These are phyloP conservation scores for Niebla homalea DNA, from an alignment of 495 filamentous ascomycete species.

Conservation along the genomic window DNA sequence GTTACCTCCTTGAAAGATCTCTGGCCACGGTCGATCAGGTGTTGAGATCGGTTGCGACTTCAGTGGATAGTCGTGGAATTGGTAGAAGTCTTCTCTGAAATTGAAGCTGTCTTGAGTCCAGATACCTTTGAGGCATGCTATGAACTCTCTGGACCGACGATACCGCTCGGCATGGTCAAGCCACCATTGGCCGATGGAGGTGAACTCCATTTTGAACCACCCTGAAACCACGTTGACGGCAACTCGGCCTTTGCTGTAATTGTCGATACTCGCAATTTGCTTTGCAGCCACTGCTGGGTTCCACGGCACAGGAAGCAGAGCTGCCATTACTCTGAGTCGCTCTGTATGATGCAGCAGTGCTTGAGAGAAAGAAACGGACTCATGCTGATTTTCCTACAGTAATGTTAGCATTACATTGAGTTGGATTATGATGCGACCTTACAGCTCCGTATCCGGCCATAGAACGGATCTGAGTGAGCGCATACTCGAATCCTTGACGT, in stretches of 20 bases:
- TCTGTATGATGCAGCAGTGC: conserved; percentile 31
- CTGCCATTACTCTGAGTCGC: conserved; percentile 34
- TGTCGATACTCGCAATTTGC: conserved; percentile 36
- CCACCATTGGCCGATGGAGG: conserved; percentile 38
- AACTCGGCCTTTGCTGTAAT: conserved; percentile 32
- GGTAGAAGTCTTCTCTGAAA: conserved; percentile 34
- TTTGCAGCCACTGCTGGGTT: conserved; percentile 37
- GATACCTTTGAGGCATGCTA: conserved; percentile 32
- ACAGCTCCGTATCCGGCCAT: conserved; percentile 36
- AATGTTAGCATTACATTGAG: neutral
- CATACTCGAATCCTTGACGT: conserved; percentile 32
- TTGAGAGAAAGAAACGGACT: conserved; percentile 36
- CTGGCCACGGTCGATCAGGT: conserved; percentile 27
- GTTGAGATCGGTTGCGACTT: conserved; percentile 28
- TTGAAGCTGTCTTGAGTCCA: conserved; percentile 35
- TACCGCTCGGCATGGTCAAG: conserved; percentile 37
- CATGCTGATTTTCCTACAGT: conserved; percentile 28
- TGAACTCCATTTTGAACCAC: conserved; percentile 39
- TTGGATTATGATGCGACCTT: neutral
- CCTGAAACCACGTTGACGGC: conserved; percentile 36
- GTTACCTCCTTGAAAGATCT: conserved; percentile 38
- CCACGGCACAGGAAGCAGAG: conserved; percentile 35
- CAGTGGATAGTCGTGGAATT: conserved; percentile 35
- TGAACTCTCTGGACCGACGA: conserved; percentile 33
- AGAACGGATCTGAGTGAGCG: conserved; percentile 35